These are phyloP conservation scores for Penicillium sp. DNA, from an alignment of 2,329 filamentous ascomycete genomes.

Conservation along the genomic window DNA sequence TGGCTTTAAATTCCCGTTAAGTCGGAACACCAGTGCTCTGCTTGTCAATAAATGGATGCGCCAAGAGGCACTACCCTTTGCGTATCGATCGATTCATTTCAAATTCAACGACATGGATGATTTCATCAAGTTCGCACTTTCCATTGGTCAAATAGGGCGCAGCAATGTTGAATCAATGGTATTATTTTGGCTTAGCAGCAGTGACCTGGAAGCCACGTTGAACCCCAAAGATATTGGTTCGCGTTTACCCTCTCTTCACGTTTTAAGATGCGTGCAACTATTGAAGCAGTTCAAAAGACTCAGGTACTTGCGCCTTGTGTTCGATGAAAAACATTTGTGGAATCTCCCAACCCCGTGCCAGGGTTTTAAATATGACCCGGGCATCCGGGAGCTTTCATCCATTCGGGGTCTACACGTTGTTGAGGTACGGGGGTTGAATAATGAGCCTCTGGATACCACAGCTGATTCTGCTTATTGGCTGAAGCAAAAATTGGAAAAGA, in stretches of 20 bases:
- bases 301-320: not conserved
- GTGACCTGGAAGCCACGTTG: not conserved
- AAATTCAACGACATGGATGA: not conserved
- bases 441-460: not conserved
- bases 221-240: not conserved
- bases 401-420: not conserved
- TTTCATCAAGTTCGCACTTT: slow-evolving; percentile 1
- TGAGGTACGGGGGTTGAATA: not conserved
- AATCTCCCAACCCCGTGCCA: not conserved
- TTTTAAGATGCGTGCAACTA: not conserved
- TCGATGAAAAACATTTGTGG: not conserved
- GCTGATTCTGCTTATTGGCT: not conserved
- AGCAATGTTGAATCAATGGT: not conserved
- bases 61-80: not conserved
- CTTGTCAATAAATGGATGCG: not conserved
- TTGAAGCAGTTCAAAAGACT: not conserved
- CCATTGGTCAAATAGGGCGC: not conserved
- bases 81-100: not conserved
- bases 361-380: not conserved
- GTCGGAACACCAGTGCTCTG: not conserved
- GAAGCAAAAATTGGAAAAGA: not conserved
- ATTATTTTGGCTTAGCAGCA: slow-evolving; percentile 1
- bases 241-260: not conserved
- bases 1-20: not conserved
- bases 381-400: not conserved